Percentiles rank a stretch among this genome's conserved stretches.
These are phyloP conservation scores for Helminthosporium solani DNA, from an alignment of 2,329 filamentous ascomycete species.

Conservation along the genomic window DNA sequence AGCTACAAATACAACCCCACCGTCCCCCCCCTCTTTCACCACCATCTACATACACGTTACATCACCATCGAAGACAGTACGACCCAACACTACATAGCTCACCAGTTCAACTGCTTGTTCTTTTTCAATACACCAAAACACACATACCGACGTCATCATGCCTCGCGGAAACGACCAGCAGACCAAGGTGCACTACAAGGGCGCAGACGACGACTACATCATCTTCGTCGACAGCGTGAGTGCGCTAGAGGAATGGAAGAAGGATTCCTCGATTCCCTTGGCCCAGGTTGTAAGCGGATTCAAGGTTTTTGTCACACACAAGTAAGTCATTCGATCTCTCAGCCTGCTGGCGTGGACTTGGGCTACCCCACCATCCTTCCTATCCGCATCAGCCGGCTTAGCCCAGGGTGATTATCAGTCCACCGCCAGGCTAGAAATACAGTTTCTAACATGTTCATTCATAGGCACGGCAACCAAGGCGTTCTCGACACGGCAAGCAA, in stretches of 20 bases:
- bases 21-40: background rate
- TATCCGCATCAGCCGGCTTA: too few species aligned
- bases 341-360: background rate
- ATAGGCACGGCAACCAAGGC: conserved; percentile 83
- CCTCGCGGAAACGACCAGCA: conserved; percentile 55
- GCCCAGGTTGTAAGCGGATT: conserved; percentile 83
- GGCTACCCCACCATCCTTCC: too few species aligned
- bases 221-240: conserved; percentile 63
- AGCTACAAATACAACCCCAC: conserved; percentile 33
- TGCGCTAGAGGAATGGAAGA: conserved; percentile 76
- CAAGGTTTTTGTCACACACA: conserved; percentile 87
- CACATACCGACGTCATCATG: conserved; percentile 26
- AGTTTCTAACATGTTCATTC: background rate
- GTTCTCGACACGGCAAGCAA: conserved; percentile 75
- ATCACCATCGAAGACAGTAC: too few species aligned
- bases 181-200: conserved; percentile 85
- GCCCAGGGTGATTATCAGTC: too few species aligned
- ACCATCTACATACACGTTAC: background rate
- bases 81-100: background rate
- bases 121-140: conserved; percentile 5
- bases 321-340: conserved; percentile 58
- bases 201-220: conserved; percentile 67
- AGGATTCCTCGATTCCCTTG: conserved; percentile 74
- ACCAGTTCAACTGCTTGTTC: background rate
- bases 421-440: too few species aligned